These are phyloP conservation scores for Aureobasidium sp. DNA, from an alignment of 2,329 filamentous ascomycete species.

Conservation along the genomic window DNA sequence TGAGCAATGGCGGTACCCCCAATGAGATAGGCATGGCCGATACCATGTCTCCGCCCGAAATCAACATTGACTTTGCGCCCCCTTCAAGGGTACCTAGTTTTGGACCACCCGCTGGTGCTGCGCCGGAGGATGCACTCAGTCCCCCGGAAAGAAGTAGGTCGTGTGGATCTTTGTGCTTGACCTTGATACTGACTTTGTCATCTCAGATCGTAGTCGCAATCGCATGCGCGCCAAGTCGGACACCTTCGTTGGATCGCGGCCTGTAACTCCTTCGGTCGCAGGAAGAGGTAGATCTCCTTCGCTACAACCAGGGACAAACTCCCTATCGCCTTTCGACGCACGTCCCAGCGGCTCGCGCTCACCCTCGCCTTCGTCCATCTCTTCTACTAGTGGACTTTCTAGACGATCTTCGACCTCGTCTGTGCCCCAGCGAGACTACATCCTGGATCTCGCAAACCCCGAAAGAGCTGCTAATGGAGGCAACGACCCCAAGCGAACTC, in stretches of 20 bases:
- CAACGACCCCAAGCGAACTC: conserved; percentile 66
- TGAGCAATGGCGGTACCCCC: conserved; percentile 33
- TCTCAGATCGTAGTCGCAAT: conserved; percentile 39
- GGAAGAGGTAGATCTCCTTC: conserved; percentile 32
- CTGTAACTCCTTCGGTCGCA: conserved; percentile 34
- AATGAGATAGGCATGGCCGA: conserved; percentile 60
- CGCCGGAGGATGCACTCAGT: conserved; percentile 71
- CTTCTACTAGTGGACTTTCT: conserved; percentile 40
- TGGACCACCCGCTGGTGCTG: conserved; percentile 57
- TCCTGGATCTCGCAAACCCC: conserved; percentile 85
- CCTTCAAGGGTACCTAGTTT: conserved; percentile 60
- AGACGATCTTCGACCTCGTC: conserved; percentile 47
- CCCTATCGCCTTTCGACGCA: conserved; percentile 38
- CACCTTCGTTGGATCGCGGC: conserved; percentile 46
- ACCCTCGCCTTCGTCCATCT: conserved; percentile 38
- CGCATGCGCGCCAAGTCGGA: conserved; percentile 56
- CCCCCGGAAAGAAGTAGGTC: conserved; percentile 63
- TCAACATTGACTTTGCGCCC: conserved; percentile 89
- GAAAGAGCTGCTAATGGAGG: conserved; percentile 65
- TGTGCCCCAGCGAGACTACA: conserved; percentile 58
- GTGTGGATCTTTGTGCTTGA: conserved; percentile 40
- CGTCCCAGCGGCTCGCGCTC: conserved; percentile 36
- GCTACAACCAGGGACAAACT: conserved; percentile 28
- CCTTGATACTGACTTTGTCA: conserved; percentile 20
- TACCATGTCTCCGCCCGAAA: conserved; percentile 84